Evolutionary conservation across 495 filamentous ascomycete genomes (phyloP).

Genomic region (Pyronema omphalodes): DNA sequence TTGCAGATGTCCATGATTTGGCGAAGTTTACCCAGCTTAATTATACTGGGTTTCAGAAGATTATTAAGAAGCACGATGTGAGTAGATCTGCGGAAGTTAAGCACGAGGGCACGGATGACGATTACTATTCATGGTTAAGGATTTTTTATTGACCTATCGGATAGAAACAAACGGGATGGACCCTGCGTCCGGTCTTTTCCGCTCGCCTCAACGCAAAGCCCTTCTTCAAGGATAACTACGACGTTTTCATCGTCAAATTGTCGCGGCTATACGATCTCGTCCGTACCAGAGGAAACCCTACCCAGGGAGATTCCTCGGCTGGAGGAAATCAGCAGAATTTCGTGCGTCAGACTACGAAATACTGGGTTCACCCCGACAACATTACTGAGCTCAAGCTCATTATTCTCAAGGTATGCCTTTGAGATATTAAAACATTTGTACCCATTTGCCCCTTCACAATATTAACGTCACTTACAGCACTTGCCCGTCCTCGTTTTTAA

Average conservation of each 20-base stretch:
- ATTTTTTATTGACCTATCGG: constrained; percentile 17
- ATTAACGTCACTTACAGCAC: constrained; percentile 35
- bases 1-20: constrained; percentile 94
- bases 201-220: constrained; percentile 83
- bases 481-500: constrained; percentile 96
- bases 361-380: constrained; percentile 98
- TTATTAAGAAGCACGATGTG: constrained; percentile 99
- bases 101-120: neutral
- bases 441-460: neutral
- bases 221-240: constrained; percentile 97
- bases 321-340: constrained; percentile 92
- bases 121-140: neutral
- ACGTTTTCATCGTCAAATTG: constrained; percentile 85
- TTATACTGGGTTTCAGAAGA: constrained; percentile 99
- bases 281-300: constrained; percentile 75
- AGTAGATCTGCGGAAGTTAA: constrained; percentile 13
- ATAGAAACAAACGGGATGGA: constrained; percentile 88
- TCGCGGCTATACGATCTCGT: constrained; percentile 93
- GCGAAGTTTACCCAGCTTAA: constrained; percentile 98
- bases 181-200: constrained; percentile 84
- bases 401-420: constrained; percentile 51
- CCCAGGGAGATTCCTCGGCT: constrained; percentile 76
- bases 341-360: constrained; percentile 92
- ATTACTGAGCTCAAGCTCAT: constrained; percentile 96
- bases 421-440: neutral